phyloP scores from a whole-genome alignment of 73 alveolate species.

The Uronychia setigera region DNA sequence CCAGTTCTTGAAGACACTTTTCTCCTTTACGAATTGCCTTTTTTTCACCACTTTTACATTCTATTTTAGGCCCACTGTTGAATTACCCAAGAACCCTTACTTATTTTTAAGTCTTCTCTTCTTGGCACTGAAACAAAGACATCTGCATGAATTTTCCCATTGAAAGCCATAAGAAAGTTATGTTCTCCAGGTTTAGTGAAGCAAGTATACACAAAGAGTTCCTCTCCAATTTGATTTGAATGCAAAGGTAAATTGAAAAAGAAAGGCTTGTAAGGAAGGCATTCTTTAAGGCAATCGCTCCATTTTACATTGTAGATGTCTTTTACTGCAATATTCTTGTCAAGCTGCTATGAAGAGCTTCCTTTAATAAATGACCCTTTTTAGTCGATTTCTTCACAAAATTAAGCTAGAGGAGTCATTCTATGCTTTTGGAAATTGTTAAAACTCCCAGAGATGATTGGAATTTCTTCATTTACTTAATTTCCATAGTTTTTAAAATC shows the following conservation, averaged over 20 bases:
- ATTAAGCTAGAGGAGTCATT: neutral
- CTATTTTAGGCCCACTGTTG: neutral
- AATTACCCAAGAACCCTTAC: neutral
- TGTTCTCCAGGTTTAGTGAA: neutral
- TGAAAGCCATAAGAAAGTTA: neutral
- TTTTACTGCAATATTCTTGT: neutral
- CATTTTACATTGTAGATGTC: neutral
- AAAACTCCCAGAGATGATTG: neutral
- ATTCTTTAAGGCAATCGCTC: neutral
- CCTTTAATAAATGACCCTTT: neutral
- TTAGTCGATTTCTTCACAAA: neutral
- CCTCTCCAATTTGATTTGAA: neutral
- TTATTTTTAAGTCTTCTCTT: neutral
- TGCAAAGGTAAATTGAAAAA: neutral
- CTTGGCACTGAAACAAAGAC: neutral
- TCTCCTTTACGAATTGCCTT: neutral
- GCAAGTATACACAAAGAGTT: neutral
- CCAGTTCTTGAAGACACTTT: neutral
- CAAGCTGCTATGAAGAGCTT: neutral
- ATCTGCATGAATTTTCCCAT: neutral
- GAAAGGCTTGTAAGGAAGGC: neutral
- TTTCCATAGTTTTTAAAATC: neutral
- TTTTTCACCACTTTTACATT: neutral
- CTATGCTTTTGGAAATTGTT: neutral
- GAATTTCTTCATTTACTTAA: neutral